phyloP scores from a whole-genome alignment of 441 rosid species.

The Gossypium davidsonii region DNA sequence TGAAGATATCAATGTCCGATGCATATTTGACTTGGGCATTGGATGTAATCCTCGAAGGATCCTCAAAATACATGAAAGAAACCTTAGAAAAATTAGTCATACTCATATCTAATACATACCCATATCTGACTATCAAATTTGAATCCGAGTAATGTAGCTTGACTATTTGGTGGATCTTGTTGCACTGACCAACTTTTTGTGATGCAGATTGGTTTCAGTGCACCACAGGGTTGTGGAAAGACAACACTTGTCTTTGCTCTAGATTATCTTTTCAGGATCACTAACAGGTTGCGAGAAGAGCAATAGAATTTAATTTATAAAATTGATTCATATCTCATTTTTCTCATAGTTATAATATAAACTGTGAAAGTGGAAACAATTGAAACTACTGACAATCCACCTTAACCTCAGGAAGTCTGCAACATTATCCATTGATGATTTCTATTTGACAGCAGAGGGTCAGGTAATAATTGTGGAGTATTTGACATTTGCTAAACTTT shows the following conservation, averaged over 20 bases:
- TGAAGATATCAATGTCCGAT: neutral
- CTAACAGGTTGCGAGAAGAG: constrained; percentile 48
- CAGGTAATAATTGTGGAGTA: constrained; percentile 46
- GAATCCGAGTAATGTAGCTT: neutral
- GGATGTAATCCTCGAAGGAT: neutral
- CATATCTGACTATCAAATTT: neutral
- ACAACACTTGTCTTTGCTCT: constrained; percentile 96
- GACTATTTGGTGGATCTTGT: constrained; percentile 8
- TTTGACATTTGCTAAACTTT: neutral
- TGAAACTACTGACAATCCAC: constrained; percentile 7
- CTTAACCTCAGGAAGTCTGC: constrained; percentile 63
- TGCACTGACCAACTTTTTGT: neutral
- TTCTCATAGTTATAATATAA: neutral
- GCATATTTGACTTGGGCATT: neutral
- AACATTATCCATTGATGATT: constrained; percentile 84
- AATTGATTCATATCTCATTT: constrained; percentile 4
- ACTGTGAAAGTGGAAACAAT: neutral
- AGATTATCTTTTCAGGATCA: constrained; percentile 63
- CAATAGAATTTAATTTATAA: constrained; percentile 9
- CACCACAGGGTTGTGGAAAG: constrained; percentile 99
- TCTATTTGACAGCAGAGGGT: constrained; percentile 78
- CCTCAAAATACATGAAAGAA: neutral
- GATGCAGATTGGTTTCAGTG: constrained; percentile 89
- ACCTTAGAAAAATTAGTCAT: neutral
- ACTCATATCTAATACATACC: neutral